Evolutionary conservation across 2,329 filamentous ascomycete species (phyloP), one percentile per base, ranked within the genome.

Genomic region (Trichoderma harzianum): DNA sequence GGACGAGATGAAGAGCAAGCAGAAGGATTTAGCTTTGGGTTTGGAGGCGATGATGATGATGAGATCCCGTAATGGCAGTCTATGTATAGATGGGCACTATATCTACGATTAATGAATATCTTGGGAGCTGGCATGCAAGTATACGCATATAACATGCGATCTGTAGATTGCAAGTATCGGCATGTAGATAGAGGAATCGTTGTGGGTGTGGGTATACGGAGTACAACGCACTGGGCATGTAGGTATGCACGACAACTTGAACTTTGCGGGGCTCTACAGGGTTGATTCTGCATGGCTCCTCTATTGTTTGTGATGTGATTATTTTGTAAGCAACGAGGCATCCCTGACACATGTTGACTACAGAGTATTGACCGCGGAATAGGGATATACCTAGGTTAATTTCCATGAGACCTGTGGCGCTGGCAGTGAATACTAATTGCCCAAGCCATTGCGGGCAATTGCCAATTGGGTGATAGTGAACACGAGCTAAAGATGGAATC

Each of bases 1-100:
- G 79, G 80, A 28, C 75, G 74, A 18, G 76, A 83, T 68, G 80
- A 81, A 71, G 71, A 78, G 62, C 77, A 75, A 75, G 78, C 63
- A 18, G 78, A 78, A 36, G 80, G 53, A 10, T 78, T 79, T 77
- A 36, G 64, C 18, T 67, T 67, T 26, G 86, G 86, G 0, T 89
- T 89, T 77, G 86, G 84, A 18, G 82, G 79, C 51, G 84, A 82
- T 21, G 84, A 85, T 28, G 84, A 85, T 30, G 84, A 84, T 11
- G 85, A 87, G 74, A 82, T 85, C 47, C 66, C 66, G 76, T 65
- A 34, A 64, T 14, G 47, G 43, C 36, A n/a, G 7, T 30, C n/a
- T 62, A 8, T 30, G 26, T 43, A 47, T 34, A 18, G 30, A 24
- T 39, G 24, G 16, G 28, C n/a, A 57, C 18, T 14, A n/a, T n/a